Percentiles rank a stretch among this genome's conserved stretches.
These are phyloP conservation scores for Yarrowia sp. DNA, from an alignment of 805 yeast genomes.

Conservation along the genomic window DNA sequence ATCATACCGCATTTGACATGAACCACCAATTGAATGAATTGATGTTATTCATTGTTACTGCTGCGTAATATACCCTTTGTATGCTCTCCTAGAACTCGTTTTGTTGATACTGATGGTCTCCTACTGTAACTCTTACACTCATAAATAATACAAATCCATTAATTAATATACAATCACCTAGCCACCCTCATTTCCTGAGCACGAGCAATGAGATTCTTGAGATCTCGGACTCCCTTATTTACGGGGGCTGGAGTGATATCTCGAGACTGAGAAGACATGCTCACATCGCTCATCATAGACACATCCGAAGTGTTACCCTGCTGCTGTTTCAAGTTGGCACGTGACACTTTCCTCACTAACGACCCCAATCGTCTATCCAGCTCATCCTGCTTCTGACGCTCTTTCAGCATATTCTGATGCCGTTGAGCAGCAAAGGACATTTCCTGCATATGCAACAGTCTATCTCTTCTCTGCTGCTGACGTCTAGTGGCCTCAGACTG, in stretches of 20 bases:
- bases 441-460: constrained; percentile 5
- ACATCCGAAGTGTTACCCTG: background rate
- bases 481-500: background rate
- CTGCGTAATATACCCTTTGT: too few species aligned
- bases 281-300: background rate
- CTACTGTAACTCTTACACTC: too few species aligned
- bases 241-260: background rate
- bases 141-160: background rate
- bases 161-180: background rate
- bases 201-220: constrained; percentile 10
- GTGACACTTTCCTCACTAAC: background rate
- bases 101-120: too few species aligned
- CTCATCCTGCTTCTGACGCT: constrained; percentile 17
- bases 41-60: too few species aligned
- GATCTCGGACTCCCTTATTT: constrained; percentile 21
- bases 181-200: constrained; percentile 4
- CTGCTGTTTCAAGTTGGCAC: background rate
- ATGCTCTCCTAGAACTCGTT: too few species aligned
- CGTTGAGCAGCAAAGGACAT: constrained; percentile 15
- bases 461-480: background rate
- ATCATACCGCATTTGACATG: too few species aligned
- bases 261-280: constrained; percentile 2
- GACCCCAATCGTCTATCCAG: background rate
- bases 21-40: too few species aligned
- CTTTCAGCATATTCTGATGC: constrained; percentile 1